Conservation (phyloP, 1,284 basidiomycete species). For the Ustilago sp. region DNA sequence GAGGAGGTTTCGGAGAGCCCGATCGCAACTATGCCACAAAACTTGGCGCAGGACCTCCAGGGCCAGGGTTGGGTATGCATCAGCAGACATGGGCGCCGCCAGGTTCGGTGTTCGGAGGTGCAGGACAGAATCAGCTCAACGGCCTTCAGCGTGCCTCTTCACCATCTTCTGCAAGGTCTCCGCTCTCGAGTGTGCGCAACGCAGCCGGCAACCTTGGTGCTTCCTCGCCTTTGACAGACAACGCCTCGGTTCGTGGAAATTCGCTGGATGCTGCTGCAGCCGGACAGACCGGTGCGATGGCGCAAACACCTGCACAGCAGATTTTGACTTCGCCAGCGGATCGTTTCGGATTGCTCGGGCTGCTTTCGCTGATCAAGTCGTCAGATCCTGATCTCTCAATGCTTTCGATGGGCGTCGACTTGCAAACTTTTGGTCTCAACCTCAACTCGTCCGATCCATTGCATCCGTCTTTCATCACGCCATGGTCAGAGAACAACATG, state of each 20-base stretch:
- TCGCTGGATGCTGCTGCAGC: constrained; percentile 16
- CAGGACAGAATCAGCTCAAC: constrained; percentile 50
- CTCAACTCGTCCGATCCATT: constrained; percentile 85
- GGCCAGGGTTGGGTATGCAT: constrained; percentile 42
- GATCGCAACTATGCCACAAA: constrained; percentile 62
- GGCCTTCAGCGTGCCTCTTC: constrained; percentile 45
- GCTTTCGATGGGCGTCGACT: constrained; percentile 88
- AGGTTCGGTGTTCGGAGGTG: constrained; percentile 36
- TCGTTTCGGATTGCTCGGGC: constrained; percentile 89
- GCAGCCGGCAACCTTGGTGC: constrained; percentile 35
- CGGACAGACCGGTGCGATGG: constrained; percentile 42
- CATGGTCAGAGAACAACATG: constrained; percentile 90
- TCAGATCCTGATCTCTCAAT: constrained; percentile 87
- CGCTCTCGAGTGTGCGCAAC: constrained; percentile 44
- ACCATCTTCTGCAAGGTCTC: constrained; percentile 47
- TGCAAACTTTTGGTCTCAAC: constrained; percentile 92
- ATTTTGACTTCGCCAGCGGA: constrained; percentile 93
- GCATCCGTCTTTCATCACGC: constrained; percentile 94
- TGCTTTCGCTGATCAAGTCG: constrained; percentile 91
- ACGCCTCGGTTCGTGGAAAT: constrained; percentile 35
- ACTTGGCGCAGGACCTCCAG: constrained; percentile 44
- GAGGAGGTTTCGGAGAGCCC: constrained; percentile 61
- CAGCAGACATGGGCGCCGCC: constrained; percentile 55
- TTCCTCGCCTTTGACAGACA: constrained; percentile 46
- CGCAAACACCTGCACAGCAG: constrained; percentile 85